Percentiles rank a stretch among this genome's conserved stretches.
phyloP scores from a whole-genome alignment of 768 basidiomycete genomes.

The Suillus subalutaceus region DNA sequence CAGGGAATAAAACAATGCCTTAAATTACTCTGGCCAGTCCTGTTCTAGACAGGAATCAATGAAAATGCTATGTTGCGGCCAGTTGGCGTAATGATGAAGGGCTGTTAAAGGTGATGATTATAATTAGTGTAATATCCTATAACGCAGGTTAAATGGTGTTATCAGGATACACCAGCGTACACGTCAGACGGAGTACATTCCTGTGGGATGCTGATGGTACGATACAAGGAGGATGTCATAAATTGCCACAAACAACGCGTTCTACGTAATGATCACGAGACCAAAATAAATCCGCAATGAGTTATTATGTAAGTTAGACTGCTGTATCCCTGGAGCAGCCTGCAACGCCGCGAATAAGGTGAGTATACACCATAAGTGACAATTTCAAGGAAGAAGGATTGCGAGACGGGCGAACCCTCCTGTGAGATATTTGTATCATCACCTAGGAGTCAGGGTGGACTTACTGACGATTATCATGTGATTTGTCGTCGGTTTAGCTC shows the following conservation, averaged over 20 bases:
- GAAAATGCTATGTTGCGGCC: conserved; percentile 77
- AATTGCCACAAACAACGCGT: background rate
- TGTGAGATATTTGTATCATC: background rate
- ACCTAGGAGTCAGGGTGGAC: background rate
- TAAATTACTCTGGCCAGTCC: conserved; percentile 75
- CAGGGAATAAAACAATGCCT: conserved; percentile 14
- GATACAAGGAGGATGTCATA: background rate
- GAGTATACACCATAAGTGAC: background rate
- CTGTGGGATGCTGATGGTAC: background rate
- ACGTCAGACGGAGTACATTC: background rate
- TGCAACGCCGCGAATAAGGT: background rate
- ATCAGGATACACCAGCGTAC: background rate
- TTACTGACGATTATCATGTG: background rate
- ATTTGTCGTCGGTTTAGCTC: background rate
- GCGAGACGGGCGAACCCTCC: no score
- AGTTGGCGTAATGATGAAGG: conserved; percentile 68
- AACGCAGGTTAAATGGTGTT: background rate
- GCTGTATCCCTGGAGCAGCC: background rate
- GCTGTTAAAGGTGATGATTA: background rate
- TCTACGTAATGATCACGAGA: background rate
- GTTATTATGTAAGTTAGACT: background rate
- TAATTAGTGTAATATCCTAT: background rate
- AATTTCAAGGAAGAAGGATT: background rate
- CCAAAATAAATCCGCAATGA: background rate
- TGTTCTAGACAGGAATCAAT: conserved; percentile 55